Conservation (phyloP, 2,329 filamentous ascomycete genomes). For the Colletotrichum tanaceti region DNA sequence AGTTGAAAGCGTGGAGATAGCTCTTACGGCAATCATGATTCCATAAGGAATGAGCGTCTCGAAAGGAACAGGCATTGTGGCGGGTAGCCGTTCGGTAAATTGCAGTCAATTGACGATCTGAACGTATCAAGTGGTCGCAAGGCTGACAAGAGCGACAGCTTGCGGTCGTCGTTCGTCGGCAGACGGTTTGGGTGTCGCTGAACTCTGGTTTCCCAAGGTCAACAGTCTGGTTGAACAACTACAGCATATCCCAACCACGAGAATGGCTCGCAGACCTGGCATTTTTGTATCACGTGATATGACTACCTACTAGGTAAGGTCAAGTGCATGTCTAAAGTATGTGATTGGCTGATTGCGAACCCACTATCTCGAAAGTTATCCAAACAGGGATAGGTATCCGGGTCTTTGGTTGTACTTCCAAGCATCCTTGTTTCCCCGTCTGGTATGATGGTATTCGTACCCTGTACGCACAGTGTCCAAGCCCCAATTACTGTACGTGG, state of each 20-base stretch:
- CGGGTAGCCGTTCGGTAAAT: constrained; percentile 39
- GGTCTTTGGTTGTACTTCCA: background rate
- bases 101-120: constrained; percentile 37
- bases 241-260: background rate
- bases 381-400: background rate
- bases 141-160: constrained; percentile 14
- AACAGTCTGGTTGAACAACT: background rate
- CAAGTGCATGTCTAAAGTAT: background rate
- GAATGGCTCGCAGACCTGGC: background rate
- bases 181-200: background rate
- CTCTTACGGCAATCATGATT: constrained; percentile 69
- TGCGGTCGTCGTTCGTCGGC: constrained; percentile 4
- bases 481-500: constrained; percentile 16
- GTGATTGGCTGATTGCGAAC: background rate
- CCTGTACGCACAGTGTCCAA: background rate
- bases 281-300: constrained; percentile 3
- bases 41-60: constrained; percentile 73
- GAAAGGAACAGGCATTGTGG: constrained; percentile 71
- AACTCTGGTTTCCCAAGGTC: constrained; percentile 6
- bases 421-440: background rate
- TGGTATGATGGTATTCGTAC: too few species aligned
- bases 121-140: background rate
- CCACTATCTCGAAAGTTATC: background rate
- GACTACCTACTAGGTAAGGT: too few species aligned
- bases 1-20: constrained; percentile 45